Percentiles rank a stretch among this genome's conserved stretches.
Conservation (phyloP, 371 early-diverging fungal species). For the Lichtheimia ramosa region DNA sequence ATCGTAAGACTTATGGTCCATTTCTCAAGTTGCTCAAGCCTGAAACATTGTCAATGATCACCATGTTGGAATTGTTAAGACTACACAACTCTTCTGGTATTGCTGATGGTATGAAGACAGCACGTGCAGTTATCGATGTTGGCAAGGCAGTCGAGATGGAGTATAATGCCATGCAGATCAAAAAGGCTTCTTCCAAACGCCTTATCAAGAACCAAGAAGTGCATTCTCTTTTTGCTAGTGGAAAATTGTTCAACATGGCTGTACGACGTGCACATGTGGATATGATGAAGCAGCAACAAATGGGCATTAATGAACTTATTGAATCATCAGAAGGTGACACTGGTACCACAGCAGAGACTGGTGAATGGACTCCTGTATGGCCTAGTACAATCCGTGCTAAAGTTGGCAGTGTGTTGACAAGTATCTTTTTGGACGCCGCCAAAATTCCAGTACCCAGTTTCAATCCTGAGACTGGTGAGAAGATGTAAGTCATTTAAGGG, state of each 20-base stretch:
- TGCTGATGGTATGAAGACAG: conserved; percentile 65
- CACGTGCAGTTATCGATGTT: conserved; percentile 64
- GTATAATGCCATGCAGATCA: conserved; percentile 77
- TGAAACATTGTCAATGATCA: conserved; percentile 81
- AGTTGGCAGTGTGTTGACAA: conserved; percentile 66
- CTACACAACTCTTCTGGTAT: conserved; percentile 60
- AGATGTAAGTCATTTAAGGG: conserved; percentile 28
- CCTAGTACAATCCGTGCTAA: conserved; percentile 64
- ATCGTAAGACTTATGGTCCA: conserved; percentile 63
- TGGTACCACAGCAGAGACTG: conserved; percentile 22
- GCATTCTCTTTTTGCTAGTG: conserved; percentile 64
- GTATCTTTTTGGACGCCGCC: conserved; percentile 75
- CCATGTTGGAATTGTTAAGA: conserved; percentile 81
- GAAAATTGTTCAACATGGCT: conserved; percentile 78
- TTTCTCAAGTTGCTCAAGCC: conserved; percentile 74
- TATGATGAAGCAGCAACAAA: conserved; percentile 44
- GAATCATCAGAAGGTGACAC: conserved; percentile 27
- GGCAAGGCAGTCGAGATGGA: conserved; percentile 86
- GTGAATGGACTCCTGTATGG: conserved; percentile 69
- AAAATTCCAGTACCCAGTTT: conserved; percentile 63
- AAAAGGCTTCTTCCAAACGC: conserved; percentile 33
- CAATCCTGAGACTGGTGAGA: conserved; percentile 58
- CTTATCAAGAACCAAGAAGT: conserved; percentile 43
- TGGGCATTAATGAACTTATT: conserved; percentile 4
- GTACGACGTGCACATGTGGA: conserved; percentile 71